Evolutionary conservation across 2,329 filamentous ascomycete species (phyloP).

Genomic region (Magnaporthiopsis incrustans): DNA sequence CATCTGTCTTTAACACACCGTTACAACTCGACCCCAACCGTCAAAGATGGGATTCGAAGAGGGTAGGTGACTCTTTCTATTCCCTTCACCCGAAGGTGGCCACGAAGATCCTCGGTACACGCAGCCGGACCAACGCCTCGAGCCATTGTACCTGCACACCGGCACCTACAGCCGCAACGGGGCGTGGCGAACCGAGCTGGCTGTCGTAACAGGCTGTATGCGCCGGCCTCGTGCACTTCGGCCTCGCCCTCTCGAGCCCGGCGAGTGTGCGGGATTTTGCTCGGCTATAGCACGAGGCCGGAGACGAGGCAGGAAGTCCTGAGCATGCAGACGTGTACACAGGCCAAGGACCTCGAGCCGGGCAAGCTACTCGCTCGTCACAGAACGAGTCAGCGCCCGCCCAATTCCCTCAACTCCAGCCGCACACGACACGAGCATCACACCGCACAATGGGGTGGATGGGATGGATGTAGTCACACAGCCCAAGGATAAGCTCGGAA

Average conservation of each 20-base stretch:
- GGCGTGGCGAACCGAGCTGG: too few species aligned
- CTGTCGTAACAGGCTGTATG: not conserved
- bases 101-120: not conserved
- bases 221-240: not conserved
- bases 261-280: not conserved
- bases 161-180: not conserved
- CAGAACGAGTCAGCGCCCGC: not conserved
- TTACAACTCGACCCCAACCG: slow-evolving; percentile 14
- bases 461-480: not conserved
- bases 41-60: slow-evolving; percentile 36
- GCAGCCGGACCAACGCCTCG: not conserved
- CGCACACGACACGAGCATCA: not conserved
- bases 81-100: not conserved
- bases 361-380: not conserved
- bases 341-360: slow-evolving; percentile 1
- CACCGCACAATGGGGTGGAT: too few species aligned
- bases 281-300: not conserved
- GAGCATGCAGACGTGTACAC: not conserved
- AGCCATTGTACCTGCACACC: not conserved
- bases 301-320: not conserved
- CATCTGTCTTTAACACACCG: not conserved
- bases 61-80: slow-evolving; percentile 27
- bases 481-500: not conserved
- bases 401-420: not conserved
- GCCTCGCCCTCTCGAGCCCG: not conserved